These are phyloP conservation scores for Tylopilus balloui DNA, from an alignment of 768 basidiomycete genomes.

Conservation along the genomic window DNA sequence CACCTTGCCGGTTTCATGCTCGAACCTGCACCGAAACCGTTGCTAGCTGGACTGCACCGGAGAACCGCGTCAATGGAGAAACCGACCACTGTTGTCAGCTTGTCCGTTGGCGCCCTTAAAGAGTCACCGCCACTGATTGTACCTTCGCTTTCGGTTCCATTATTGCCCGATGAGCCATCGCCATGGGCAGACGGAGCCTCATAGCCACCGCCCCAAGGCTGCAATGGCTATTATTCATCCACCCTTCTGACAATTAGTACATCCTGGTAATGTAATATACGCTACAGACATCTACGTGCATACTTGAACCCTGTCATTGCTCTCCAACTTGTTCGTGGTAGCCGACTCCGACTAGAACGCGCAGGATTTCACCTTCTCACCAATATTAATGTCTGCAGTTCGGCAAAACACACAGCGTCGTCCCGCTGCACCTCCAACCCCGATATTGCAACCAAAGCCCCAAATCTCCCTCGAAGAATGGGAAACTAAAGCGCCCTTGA, in stretches of 20 bases:
- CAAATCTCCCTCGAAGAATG: conserved; percentile 81
- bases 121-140: conserved; percentile 9
- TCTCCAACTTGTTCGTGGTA: no score
- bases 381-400: conserved; percentile 24
- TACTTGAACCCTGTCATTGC: neutral
- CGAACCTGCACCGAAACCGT: conserved; percentile 24
- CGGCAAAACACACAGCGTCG: conserved; percentile 26
- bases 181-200: conserved; percentile 27
- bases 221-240: neutral
- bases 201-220: neutral
- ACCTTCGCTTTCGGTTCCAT: conserved; percentile 11
- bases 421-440: conserved; percentile 23
- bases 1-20: conserved; percentile 16
- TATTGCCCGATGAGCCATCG: conserved; percentile 28
- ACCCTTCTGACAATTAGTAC: conserved; percentile 1
- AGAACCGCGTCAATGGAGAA: conserved; percentile 15
- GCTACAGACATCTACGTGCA: conserved; percentile 1
- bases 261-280: conserved; percentile 7
- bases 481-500: conserved; percentile 78
- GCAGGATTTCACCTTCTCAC: neutral
- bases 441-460: conserved; percentile 35
- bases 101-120: conserved; percentile 1
- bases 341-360: conserved; percentile 2
- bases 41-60: conserved; percentile 12
- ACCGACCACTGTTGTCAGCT: neutral